A percentile compares a stretch with the other conserved stretches of the same genome.
These are phyloP conservation scores for Knufia petricola DNA, from an alignment of 2,329 filamentous ascomycete species.

Conservation along the genomic window DNA sequence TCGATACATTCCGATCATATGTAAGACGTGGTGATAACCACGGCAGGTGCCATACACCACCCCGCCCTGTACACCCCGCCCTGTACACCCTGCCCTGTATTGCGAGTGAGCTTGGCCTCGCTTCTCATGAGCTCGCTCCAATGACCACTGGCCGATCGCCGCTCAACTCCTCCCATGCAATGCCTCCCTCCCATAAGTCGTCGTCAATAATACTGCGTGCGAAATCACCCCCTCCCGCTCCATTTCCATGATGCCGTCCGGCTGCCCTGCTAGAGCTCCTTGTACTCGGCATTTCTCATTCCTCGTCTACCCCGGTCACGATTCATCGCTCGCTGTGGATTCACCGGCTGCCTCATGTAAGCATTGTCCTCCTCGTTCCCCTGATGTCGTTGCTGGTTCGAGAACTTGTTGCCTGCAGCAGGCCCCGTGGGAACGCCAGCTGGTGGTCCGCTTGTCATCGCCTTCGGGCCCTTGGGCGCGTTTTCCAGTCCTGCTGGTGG, in stretches of 20 bases:
- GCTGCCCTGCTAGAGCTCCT: conserved; percentile 48
- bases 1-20: too few relatives aligned
- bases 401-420: conserved; percentile 32
- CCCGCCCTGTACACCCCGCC: too few relatives aligned
- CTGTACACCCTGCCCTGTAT: too few relatives aligned
- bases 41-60: too few relatives aligned
- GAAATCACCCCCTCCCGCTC: background rate
- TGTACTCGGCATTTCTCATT: conserved; percentile 80
- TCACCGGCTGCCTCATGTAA: conserved; percentile 92
- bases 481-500: conserved; percentile 23
- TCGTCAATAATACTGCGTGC: background rate
- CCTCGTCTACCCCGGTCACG: conserved; percentile 46
- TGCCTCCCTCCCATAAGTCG: background rate
- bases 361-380: conserved; percentile 71
- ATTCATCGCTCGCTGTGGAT: conserved; percentile 82
- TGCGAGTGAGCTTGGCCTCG: too few relatives aligned
- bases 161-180: background rate
- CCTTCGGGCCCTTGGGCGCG: conserved; percentile 21
- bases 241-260: background rate
- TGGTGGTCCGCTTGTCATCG: conserved; percentile 12
- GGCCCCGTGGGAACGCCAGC: conserved; percentile 9
- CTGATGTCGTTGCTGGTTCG: conserved; percentile 49
- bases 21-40: too few relatives aligned
- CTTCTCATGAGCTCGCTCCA: too few relatives aligned
- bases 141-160: too few relatives aligned